Conservation (phyloP, 2,329 filamentous ascomycete species). For the Claviceps spartinae region DNA sequence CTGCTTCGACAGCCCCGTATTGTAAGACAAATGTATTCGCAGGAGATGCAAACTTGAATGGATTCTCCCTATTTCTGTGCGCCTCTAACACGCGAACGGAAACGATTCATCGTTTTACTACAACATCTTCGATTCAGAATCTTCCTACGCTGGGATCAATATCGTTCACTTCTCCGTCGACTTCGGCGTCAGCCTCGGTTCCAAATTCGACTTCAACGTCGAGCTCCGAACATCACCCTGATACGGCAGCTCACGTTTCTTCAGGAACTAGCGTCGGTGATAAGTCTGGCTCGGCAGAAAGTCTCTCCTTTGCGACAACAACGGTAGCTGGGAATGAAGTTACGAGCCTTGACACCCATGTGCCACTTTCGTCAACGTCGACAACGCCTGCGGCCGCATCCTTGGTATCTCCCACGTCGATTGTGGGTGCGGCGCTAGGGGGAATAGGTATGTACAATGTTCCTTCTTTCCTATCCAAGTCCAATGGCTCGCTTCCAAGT, state of each 20-base stretch:
- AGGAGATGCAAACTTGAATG: constrained; percentile 5
- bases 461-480: background rate
- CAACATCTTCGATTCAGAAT: background rate
- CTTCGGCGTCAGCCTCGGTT: background rate
- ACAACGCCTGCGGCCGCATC: background rate
- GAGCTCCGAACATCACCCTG: background rate
- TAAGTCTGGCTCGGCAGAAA: background rate
- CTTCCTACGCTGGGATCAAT: background rate
- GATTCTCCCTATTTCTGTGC: constrained; percentile 12
- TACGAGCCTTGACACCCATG: background rate
- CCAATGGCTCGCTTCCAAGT: background rate
- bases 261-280: background rate
- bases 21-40: constrained; percentile 12
- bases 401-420: background rate
- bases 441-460: constrained; percentile 7
- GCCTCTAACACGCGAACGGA: constrained; percentile 9
- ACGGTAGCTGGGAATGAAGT: background rate
- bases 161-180: background rate
- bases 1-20: constrained; percentile 7
- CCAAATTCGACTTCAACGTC: background rate
- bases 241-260: background rate
- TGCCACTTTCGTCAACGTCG: background rate
- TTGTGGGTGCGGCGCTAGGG: constrained; percentile 7
- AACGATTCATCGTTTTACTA: constrained; percentile 9
- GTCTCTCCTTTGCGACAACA: background rate